Percentiles rank a stretch among this genome's conserved stretches.
These are phyloP conservation scores for Dimocarpus longan DNA, from an alignment of 345 rosid genomes.

Conservation along the genomic window DNA sequence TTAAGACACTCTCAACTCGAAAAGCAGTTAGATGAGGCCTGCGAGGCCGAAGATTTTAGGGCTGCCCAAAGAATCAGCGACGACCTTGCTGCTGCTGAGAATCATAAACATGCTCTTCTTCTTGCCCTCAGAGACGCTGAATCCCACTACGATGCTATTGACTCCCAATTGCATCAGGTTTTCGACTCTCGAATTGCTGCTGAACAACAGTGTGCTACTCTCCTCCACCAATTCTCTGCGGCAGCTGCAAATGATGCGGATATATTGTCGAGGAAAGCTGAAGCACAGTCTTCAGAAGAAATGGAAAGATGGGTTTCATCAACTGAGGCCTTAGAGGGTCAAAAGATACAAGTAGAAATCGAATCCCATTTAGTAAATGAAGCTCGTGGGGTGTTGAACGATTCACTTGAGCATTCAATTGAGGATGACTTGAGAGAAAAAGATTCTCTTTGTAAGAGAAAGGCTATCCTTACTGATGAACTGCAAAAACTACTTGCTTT, in stretches of 20 bases:
- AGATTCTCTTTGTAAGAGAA: conserved; percentile 49
- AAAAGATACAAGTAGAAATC: conserved; percentile 67
- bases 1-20: conserved; percentile 54
- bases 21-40: conserved; percentile 71
- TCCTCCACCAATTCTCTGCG: conserved; percentile 57
- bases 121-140: conserved; percentile 60
- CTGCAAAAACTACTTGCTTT: conserved; percentile 66
- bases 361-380: conserved; percentile 60
- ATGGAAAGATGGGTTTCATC: conserved; percentile 64
- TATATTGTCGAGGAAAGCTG: conserved; percentile 48
- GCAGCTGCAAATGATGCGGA: conserved; percentile 64
- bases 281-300: conserved; percentile 44
- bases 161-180: conserved; percentile 62
- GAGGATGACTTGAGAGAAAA: conserved; percentile 60
- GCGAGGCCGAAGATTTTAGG: conserved; percentile 88
- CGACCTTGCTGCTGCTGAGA: conserved; percentile 59
- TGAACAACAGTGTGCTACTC: conserved; percentile 72
- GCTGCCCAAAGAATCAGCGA: conserved; percentile 79
- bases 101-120: conserved; percentile 48
- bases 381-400: conserved; percentile 43
- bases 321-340: conserved; percentile 59
- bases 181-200: conserved; percentile 62
- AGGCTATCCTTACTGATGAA: conserved; percentile 51
- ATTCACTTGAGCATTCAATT: conserved; percentile 53
- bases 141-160: conserved; percentile 59